phyloP scores from a whole-genome alignment of 345 rosid genomes.

The Turnera subulata region DNA sequence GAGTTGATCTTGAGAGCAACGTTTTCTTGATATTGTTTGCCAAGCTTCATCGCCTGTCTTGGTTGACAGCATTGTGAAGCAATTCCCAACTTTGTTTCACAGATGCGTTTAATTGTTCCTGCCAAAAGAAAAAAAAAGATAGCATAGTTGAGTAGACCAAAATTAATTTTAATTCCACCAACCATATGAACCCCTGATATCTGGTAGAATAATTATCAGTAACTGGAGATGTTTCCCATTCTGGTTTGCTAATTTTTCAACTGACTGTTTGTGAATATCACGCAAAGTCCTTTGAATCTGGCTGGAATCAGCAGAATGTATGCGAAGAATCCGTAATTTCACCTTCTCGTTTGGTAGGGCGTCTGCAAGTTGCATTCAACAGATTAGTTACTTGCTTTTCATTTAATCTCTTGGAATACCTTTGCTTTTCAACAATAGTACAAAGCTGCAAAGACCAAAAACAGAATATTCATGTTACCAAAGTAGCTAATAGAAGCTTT shows the following conservation, averaged over 20 bases:
- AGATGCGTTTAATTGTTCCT: constrained; percentile 60
- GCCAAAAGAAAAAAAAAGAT: not conserved
- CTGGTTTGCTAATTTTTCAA: constrained; percentile 6
- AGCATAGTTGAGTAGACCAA: not conserved
- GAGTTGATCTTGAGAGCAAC: constrained; percentile 70
- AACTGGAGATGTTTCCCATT: constrained; percentile 39
- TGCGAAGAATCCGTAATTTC: constrained; percentile 36
- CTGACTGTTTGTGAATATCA: constrained; percentile 28
- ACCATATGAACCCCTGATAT: constrained; percentile 61
- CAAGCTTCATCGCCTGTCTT: constrained; percentile 28
- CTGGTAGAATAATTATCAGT: constrained; percentile 63
- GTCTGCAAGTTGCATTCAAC: constrained; percentile 67
- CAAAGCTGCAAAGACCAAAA: constrained; percentile 42
- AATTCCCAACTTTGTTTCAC: constrained; percentile 74
- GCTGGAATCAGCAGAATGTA: constrained; percentile 23
- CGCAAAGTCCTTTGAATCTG: constrained; percentile 47
- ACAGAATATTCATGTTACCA: not conserved
- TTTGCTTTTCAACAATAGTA: constrained; percentile 47
- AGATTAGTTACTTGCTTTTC: constrained; percentile 55
- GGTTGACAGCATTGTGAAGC: constrained; percentile 79
- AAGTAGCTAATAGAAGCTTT: not conserved
- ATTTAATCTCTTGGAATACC: constrained; percentile 56
- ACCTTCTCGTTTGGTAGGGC: constrained; percentile 41
- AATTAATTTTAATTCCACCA: not conserved
- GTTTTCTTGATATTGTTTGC: constrained; percentile 58